Base-by-base conservation (phyloP, 176 grass and related monocot genomes). In the Bolboschoenus planiculmis region DNA sequence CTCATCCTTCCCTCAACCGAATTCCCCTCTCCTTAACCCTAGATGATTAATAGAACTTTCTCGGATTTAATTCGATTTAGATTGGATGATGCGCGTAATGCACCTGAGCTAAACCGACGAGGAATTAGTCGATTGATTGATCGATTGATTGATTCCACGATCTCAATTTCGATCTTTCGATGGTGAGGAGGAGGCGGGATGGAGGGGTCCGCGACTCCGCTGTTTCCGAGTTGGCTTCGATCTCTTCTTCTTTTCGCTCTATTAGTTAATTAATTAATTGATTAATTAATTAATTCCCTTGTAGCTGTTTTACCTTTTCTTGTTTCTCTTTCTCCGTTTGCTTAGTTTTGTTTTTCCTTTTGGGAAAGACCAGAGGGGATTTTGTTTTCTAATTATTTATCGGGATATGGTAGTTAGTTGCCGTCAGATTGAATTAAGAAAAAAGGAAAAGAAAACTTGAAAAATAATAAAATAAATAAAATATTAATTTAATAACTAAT, bases 1-100 rank as follows among this genome's bases (percentile, higher is more conserved):
- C 96, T 95, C 96, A 99, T 99, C 87, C 73, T 87, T 78, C 59
- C 71, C 36, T 56, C 82, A 7, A 11, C 58, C 29, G 24, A 4
- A 64, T 31, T 2, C 54, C 42, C 34, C 55, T 66, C 82, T 50
- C 37, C 30, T 56, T 23, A 74, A 63, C 29, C 67, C 43, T 70
- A 85, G 83, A n/a, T n/a, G n/a, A 71, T 70, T 1, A 10, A 37
- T 11, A 20, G 66, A 39, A 81, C 40, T 60, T 6, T 7, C 2
- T 56, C 14, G 30, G 30, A 58, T 80, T 57, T 10, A 47, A 83
- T 47, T 50, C 23, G 81, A 83, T 48, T 83, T 79, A n/a, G 20
- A 56, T 7, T 6, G 39, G 78, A 59, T 79, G 34, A 81, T 44
- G 67, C 39, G 67, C 67, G 67, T 26, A 72, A 72, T 72, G 67